phyloP scores from a whole-genome alignment of 2,329 filamentous ascomycete species.

The Colletotrichum musicola region DNA sequence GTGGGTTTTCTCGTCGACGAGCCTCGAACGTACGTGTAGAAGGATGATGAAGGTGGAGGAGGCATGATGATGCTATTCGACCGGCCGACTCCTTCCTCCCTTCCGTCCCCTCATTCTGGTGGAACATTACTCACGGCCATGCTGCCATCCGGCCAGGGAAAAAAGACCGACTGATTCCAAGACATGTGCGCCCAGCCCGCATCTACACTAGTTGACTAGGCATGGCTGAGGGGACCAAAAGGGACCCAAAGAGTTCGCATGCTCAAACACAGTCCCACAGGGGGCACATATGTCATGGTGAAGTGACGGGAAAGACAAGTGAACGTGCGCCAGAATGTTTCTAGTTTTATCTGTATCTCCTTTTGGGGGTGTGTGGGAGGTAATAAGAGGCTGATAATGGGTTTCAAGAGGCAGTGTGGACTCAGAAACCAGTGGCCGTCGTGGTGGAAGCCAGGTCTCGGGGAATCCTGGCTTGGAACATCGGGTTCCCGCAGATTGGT shows the following conservation, averaged over 20 bases:
- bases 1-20: no score
- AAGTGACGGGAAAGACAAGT: neutral
- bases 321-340: conserved; percentile 23
- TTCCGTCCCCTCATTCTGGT: neutral
- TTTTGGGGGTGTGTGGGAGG: neutral
- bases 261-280: neutral
- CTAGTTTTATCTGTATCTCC: neutral
- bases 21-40: conserved; percentile 10
- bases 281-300: conserved; percentile 13
- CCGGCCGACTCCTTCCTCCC: neutral
- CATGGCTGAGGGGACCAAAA: neutral
- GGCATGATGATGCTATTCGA: conserved; percentile 6
- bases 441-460: neutral
- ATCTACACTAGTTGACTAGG: no score
- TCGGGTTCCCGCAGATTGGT: conserved; percentile 11
- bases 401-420: conserved; percentile 18
- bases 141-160: conserved; percentile 4
- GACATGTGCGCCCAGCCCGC: neutral
- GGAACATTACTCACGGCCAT: conserved; percentile 9
- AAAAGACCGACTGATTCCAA: conserved; percentile 21
- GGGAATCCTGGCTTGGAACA: conserved; percentile 4
- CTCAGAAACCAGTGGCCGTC: conserved; percentile 13
- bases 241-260: neutral
- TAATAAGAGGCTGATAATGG: neutral
- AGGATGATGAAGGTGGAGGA: neutral